Percentiles rank a stretch among this genome's conserved stretches.
Evolutionary conservation across 305 asterid genomes (phyloP).

Genomic region (Fraxinus xanthoxyloides): DNA sequence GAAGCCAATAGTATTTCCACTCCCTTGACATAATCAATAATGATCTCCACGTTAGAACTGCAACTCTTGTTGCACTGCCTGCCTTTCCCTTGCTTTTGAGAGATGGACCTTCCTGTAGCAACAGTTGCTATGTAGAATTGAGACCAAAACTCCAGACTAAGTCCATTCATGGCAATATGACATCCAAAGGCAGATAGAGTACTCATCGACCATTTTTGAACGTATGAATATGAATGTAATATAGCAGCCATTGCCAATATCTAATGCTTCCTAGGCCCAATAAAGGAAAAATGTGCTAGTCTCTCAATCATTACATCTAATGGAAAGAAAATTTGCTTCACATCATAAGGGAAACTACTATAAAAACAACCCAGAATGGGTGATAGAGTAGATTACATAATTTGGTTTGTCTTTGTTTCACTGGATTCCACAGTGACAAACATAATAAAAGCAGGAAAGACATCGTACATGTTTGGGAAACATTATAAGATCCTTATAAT

Average conservation of each 20-base stretch:
- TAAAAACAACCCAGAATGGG: not conserved
- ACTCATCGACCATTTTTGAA: not conserved
- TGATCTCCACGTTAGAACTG: conserved; percentile 93
- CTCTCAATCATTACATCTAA: not conserved
- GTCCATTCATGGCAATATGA: not conserved
- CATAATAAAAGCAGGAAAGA: not conserved
- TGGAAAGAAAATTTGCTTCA: not conserved
- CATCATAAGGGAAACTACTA: not conserved
- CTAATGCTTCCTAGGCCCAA: not conserved
- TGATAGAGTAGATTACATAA: not conserved
- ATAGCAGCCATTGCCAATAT: not conserved
- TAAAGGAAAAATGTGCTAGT: not conserved
- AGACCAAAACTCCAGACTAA: not conserved
- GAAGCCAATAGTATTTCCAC: conserved; percentile 98
- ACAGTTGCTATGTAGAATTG: conserved; percentile 13
- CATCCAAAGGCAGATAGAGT: not conserved
- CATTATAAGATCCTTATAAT: not conserved
- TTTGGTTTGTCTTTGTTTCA: not conserved
- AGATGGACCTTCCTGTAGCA: conserved; percentile 75
- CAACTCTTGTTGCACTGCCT: conserved; percentile 54
- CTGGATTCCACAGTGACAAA: not conserved
- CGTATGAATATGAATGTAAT: not conserved
- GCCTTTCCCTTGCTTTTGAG: conserved; percentile 90
- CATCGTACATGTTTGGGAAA: not conserved
- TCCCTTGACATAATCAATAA: conserved; percentile 96